Conservation (phyloP, 345 rosid species). For the Psidium friedrichsthalianum region DNA sequence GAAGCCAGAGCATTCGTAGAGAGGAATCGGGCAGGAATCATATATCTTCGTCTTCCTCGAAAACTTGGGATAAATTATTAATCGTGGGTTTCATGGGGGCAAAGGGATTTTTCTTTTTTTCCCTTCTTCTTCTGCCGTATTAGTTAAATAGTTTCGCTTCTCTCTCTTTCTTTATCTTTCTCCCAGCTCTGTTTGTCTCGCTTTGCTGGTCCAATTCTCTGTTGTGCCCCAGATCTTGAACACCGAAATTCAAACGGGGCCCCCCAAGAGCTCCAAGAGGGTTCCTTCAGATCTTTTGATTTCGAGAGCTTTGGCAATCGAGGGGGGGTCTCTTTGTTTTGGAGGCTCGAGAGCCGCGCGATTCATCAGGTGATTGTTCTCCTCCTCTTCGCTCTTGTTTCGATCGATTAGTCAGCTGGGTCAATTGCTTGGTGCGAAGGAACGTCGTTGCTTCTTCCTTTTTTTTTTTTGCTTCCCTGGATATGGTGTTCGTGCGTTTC, state of each 20-base stretch:
- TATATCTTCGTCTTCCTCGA: background rate
- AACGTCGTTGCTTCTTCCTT: background rate
- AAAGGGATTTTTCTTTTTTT: background rate
- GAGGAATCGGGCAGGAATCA: background rate
- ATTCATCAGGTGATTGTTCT: background rate
- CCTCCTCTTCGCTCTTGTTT: background rate
- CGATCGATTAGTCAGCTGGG: background rate
- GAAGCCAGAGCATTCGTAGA: background rate
- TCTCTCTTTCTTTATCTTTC: background rate
- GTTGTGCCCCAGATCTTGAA: slow-evolving; percentile 18
- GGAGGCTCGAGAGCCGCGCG: background rate
- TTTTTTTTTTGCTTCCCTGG: background rate
- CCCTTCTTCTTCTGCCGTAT: background rate
- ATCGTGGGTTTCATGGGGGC: background rate
- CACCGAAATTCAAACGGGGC: background rate
- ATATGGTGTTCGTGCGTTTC: background rate
- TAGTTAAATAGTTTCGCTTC: background rate
- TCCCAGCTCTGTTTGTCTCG: background rate
- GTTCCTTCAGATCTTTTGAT: background rate
- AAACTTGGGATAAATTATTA: background rate
- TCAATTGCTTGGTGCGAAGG: background rate
- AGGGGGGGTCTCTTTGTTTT: background rate
- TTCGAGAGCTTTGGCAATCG: background rate
- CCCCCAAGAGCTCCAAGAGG: background rate
- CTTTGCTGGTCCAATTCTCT: background rate